Conservation (phyloP, 1,284 basidiomycete species). For the Rhodotorula sp. region DNA sequence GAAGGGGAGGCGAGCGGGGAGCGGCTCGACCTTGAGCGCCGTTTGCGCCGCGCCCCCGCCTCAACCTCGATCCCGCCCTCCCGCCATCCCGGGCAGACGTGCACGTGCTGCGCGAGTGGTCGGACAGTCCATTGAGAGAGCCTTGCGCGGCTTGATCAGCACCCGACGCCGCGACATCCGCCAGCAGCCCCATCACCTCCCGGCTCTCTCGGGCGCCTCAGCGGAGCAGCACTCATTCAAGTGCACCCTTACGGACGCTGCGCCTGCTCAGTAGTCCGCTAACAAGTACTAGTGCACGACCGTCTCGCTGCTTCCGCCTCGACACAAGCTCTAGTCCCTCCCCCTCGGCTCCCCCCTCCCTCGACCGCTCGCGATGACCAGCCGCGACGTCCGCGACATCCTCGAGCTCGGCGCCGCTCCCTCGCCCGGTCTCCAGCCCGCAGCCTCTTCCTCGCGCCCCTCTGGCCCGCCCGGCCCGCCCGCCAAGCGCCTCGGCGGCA, state of each 20-base stretch:
- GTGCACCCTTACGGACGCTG: no score
- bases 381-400: slow-evolving; percentile 44
- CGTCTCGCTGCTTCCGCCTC: background rate
- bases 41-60: background rate
- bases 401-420: slow-evolving; percentile 31
- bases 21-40: background rate
- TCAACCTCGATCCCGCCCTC: no score
- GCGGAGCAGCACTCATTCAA: background rate
- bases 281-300: no score
- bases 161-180: no score
- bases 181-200: background rate
- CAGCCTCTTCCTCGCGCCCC: slow-evolving; percentile 1
- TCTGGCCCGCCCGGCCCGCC: slow-evolving; percentile 27
- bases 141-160: no score
- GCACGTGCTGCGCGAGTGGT: no score
- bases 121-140: no score
- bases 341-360: background rate
- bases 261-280: no score
- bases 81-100: no score
- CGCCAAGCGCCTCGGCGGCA: slow-evolving; percentile 68
- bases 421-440: slow-evolving; percentile 4
- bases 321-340: background rate
- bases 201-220: background rate
- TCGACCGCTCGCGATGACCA: slow-evolving; percentile 10
- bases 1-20: no score